Evolutionary conservation across 2,329 filamentous ascomycete genomes (phyloP).

Genomic region (Raffaelea deltoideospora): DNA sequence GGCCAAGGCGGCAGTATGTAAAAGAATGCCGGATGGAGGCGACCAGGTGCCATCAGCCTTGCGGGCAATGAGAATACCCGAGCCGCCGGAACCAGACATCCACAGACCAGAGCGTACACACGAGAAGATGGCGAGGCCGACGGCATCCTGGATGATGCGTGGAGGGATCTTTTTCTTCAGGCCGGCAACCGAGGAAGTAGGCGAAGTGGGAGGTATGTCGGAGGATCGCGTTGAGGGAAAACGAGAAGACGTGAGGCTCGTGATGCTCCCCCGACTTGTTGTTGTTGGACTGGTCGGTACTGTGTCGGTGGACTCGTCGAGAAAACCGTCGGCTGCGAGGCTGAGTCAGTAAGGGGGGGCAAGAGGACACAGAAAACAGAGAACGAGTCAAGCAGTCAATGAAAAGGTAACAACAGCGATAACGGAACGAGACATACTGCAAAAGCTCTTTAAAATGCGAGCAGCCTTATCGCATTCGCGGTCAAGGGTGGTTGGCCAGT

Average conservation of each 20-base stretch:
- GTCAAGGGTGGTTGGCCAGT: slow-evolving; percentile 62
- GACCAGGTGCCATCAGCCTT: slow-evolving; percentile 56
- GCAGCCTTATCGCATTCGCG: slow-evolving; percentile 70
- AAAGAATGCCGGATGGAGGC: slow-evolving; percentile 75
- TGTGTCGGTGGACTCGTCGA: slow-evolving; percentile 25
- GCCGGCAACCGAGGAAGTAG: slow-evolving; percentile 24
- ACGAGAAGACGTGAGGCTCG: slow-evolving; percentile 6
- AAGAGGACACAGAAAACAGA: not conserved
- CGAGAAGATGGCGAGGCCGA: slow-evolving; percentile 84
- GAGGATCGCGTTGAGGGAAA: slow-evolving; percentile 3
- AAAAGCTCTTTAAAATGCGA: slow-evolving; percentile 59
- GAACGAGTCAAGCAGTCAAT: slow-evolving; percentile 69
- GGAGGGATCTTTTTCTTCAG: slow-evolving; percentile 71
- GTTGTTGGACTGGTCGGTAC: slow-evolving; percentile 14
- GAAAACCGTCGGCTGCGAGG: slow-evolving; percentile 37
- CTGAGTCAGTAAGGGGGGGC: slow-evolving; percentile 6
- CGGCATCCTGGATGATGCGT: slow-evolving; percentile 74
- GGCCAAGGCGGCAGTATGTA: slow-evolving; percentile 77
- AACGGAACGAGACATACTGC: slow-evolving; percentile 55
- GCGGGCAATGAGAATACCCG: slow-evolving; percentile 70
- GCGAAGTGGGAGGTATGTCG: slow-evolving; percentile 5
- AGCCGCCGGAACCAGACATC: slow-evolving; percentile 82
- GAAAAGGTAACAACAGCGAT: slow-evolving; percentile 34
- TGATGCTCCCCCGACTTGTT: slow-evolving; percentile 7
- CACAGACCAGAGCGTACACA: slow-evolving; percentile 89